Conservation (phyloP, 1,284 basidiomycete genomes). For the Naganishia sp. region DNA sequence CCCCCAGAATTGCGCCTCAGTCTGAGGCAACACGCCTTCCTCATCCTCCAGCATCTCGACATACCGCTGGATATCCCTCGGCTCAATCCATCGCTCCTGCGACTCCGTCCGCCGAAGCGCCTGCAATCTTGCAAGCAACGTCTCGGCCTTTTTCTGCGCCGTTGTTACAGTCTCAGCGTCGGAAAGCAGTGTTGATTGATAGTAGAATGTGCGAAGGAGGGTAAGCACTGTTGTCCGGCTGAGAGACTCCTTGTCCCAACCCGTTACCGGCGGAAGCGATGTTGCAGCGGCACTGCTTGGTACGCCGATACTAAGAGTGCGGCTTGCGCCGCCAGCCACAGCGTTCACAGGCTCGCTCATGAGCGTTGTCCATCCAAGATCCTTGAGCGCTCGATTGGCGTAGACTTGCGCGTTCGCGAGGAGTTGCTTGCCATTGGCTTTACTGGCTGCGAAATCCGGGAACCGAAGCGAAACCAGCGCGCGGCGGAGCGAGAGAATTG, state of each 20-base stretch:
- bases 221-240: conserved; percentile 16
- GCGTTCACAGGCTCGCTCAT: conserved; percentile 5
- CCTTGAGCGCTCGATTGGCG: conserved; percentile 27
- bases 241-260: conserved; percentile 29
- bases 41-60: conserved; percentile 26
- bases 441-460: background rate
- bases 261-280: conserved; percentile 10
- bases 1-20: conserved; percentile 22
- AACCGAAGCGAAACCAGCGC: conserved; percentile 1
- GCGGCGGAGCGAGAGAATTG: conserved; percentile 25
- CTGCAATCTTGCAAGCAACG: conserved; percentile 1
- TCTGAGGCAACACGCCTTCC: conserved; percentile 2
- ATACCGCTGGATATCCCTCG: conserved; percentile 24
- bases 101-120: conserved; percentile 5
- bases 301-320: conserved; percentile 26
- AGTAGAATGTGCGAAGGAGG: conserved; percentile 23
- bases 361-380: conserved; percentile 24
- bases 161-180: background rate
- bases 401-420: conserved; percentile 32
- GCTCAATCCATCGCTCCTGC: conserved; percentile 8
- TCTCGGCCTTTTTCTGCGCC: conserved; percentile 15
- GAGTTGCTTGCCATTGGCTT: conserved; percentile 5
- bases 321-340: background rate
- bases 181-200: conserved; percentile 9
- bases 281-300: background rate